Evolutionary conservation across 2,329 filamentous ascomycete genomes (phyloP).

Genomic region (Colletotrichum tamarilloi): DNA sequence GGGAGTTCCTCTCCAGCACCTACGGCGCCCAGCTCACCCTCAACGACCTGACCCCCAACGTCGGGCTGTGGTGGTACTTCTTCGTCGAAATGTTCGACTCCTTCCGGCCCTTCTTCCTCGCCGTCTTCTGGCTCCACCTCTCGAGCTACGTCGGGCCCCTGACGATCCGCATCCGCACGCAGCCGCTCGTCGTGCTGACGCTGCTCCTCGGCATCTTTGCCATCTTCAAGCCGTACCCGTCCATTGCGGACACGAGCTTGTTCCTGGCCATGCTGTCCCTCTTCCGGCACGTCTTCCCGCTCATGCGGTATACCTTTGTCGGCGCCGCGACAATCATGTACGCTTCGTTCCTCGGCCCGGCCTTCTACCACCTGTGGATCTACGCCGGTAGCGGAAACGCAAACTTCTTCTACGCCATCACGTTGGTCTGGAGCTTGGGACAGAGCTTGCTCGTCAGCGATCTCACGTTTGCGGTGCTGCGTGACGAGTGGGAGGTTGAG

Average conservation of each 20-base stretch:
- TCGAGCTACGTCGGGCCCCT: conserved; percentile 89
- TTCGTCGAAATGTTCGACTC: conserved; percentile 99
- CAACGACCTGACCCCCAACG: conserved; percentile 92
- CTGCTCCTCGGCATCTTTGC: conserved; percentile 90
- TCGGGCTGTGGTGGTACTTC: conserved; percentile 99
- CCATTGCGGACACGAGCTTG: conserved; percentile 87
- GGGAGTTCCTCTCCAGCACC: conserved; percentile 88
- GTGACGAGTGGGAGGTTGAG: conserved; percentile 95
- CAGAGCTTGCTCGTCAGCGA: conserved; percentile 90
- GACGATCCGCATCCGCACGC: conserved; percentile 82
- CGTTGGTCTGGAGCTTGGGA: conserved; percentile 95
- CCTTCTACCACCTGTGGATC: conserved; percentile 98
- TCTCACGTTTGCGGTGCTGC: conserved; percentile 84
- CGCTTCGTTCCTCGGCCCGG: conserved; percentile 87
- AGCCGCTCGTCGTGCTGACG: conserved; percentile 87
- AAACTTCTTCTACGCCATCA: conserved; percentile 99
- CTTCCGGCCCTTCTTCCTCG: conserved; percentile 96
- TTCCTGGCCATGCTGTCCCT: conserved; percentile 87
- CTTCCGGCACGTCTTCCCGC: conserved; percentile 90
- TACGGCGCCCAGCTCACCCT: conserved; percentile 94
- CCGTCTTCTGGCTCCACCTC: conserved; percentile 97
- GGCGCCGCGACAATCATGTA: conserved; percentile 87
- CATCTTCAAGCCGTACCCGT: conserved; percentile 97
- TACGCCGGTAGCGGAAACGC: conserved; percentile 98
- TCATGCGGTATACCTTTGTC: conserved; percentile 94